Percentiles rank a stretch among this genome's conserved stretches.
Evolutionary conservation across 2,329 filamentous ascomycete genomes (phyloP).

Genomic region (Verticillium longisporum): DNA sequence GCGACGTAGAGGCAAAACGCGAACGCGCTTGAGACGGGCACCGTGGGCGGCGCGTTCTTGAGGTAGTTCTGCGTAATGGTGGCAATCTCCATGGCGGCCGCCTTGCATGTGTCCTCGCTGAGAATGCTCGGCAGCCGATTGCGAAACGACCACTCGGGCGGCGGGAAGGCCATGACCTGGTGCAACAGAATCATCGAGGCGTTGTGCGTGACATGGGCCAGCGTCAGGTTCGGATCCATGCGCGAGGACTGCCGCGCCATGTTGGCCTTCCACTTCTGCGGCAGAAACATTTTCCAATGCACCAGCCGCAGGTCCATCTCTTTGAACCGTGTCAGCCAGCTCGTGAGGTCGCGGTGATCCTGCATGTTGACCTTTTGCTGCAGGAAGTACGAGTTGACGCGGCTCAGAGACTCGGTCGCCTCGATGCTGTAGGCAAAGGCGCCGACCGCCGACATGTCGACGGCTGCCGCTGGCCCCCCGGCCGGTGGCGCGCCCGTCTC

Average conservation of each 20-base stretch:
- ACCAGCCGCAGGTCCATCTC: conserved; percentile 35
- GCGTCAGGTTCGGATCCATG: conserved; percentile 40
- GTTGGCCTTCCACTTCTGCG: conserved; percentile 29
- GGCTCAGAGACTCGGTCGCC: conserved; percentile 33
- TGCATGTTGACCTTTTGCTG: conserved; percentile 30
- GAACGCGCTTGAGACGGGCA: conserved; percentile 27
- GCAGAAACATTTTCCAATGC: conserved; percentile 32
- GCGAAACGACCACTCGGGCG: conserved; percentile 21
- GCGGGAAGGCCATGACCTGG: conserved; percentile 35
- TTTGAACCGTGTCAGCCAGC: conserved; percentile 36
- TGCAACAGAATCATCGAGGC: conserved; percentile 39
- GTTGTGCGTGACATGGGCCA: conserved; percentile 40
- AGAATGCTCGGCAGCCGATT: conserved; percentile 29
- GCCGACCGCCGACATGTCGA: conserved; percentile 29
- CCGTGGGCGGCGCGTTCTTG: conserved; percentile 17
- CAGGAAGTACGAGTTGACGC: conserved; percentile 33
- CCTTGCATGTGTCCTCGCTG: conserved; percentile 35
- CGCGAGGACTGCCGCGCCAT: conserved; percentile 18
- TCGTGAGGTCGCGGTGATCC: conserved; percentile 25
- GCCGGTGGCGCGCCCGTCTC: conserved; percentile 4
- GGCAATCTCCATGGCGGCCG: conserved; percentile 33
- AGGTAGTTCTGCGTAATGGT: conserved; percentile 35
- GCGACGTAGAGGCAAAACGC: conserved; percentile 35
- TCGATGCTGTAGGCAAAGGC: conserved; percentile 36
- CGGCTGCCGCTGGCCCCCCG: conserved; percentile 2